These are phyloP conservation scores for Pseudogymnoascus sp. DNA, from an alignment of 2,329 filamentous ascomycete species.

Conservation along the genomic window DNA sequence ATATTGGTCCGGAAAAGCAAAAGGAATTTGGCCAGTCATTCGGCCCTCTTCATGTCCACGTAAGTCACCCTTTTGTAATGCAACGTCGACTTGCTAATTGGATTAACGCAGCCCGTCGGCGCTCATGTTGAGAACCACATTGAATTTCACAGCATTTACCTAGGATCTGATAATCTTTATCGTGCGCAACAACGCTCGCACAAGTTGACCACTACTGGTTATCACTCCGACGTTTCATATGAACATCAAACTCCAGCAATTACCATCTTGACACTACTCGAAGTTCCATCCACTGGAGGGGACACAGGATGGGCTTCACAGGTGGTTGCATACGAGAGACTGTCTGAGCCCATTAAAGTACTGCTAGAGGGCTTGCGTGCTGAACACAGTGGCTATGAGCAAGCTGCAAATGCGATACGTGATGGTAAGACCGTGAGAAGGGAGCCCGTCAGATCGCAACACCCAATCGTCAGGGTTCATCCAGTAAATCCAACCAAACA, in stretches of 20 bases:
- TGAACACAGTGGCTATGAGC: slow-evolving; percentile 70
- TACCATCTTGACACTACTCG: slow-evolving; percentile 76
- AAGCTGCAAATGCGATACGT: slow-evolving; percentile 57
- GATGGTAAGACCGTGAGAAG: slow-evolving; percentile 62
- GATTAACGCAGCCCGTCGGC: slow-evolving; percentile 31
- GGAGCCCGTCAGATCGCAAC: slow-evolving; percentile 62
- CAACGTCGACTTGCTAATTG: neutral
- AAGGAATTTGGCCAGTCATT: slow-evolving; percentile 64
- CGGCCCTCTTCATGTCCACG: slow-evolving; percentile 68
- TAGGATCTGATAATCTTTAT: slow-evolving; percentile 38
- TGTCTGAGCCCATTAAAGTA: slow-evolving; percentile 69
- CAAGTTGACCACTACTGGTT: slow-evolving; percentile 61
- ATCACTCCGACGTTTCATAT: slow-evolving; percentile 82
- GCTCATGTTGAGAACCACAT: slow-evolving; percentile 36
- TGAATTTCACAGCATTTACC: slow-evolving; percentile 40
- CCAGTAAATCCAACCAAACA: slow-evolving; percentile 46
- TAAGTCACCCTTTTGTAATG: neutral
- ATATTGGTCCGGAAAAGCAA: slow-evolving; percentile 59
- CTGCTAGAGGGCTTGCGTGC: slow-evolving; percentile 70
- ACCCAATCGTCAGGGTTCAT: slow-evolving; percentile 71
- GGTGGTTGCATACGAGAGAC: slow-evolving; percentile 66
- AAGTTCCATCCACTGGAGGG: slow-evolving; percentile 67
- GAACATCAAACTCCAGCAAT: slow-evolving; percentile 80
- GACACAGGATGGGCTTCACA: slow-evolving; percentile 75
- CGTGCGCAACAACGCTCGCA: slow-evolving; percentile 30